Conservation (phyloP, 208 protist species). For the Trypanosomatidae sp. region DNA sequence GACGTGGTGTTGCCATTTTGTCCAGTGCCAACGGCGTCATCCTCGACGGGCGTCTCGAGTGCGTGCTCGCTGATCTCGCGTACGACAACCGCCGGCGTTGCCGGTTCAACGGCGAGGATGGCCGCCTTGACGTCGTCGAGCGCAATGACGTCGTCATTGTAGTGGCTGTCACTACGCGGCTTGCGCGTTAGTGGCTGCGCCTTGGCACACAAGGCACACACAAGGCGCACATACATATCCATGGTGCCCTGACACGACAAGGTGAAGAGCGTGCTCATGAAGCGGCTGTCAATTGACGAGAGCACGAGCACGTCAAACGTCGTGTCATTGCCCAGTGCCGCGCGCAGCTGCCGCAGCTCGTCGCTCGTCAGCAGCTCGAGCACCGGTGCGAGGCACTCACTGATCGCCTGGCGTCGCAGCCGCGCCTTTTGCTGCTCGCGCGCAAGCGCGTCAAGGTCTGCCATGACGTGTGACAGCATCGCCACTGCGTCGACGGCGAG, state of each 20-base stretch:
- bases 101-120: conserved; percentile 41
- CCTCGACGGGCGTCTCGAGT: conserved; percentile 1
- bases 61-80: conserved; percentile 52
- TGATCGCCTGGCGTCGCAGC: conserved; percentile 39
- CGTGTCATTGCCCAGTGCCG: conserved; percentile 29
- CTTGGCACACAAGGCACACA: conserved; percentile 21
- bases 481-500: conserved; percentile 53
- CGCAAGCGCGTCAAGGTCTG: conserved; percentile 34
- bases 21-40: not conserved
- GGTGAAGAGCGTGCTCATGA: conserved; percentile 58
- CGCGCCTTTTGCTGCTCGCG: conserved; percentile 47
- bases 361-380: conserved; percentile 38
- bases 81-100: conserved; percentile 47
- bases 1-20: not conserved
- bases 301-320: conserved; percentile 43
- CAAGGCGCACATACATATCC: conserved; percentile 33
- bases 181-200: not conserved
- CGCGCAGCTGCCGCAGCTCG: conserved; percentile 36
- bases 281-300: conserved; percentile 20
- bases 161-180: conserved; percentile 1
- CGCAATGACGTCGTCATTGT: conserved; percentile 19
- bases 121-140: conserved; percentile 24
- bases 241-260: conserved; percentile 43
- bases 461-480: conserved; percentile 39
- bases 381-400: conserved; percentile 45